Base-by-base conservation (phyloP, 331 rosid genomes). In the Quercus lobata region DNA sequence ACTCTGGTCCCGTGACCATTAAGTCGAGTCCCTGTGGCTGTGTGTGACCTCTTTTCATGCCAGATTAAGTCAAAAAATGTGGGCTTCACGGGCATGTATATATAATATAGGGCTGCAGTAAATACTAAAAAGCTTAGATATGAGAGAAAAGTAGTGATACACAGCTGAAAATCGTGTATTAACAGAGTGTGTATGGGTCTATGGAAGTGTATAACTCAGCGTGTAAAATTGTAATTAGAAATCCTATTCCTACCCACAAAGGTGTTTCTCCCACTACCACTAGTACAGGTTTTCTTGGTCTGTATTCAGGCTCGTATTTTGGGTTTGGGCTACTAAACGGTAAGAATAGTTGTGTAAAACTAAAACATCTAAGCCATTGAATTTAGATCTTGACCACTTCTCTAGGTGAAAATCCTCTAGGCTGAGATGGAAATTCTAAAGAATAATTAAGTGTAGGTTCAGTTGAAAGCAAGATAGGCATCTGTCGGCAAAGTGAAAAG, bases 51-150 rank as follows among this genome's bases (percentile, higher is more conserved):
- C 87, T 87, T 87, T 88, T 83, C 53, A 75, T 70, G 84, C 80
- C 80, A 18, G 46, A 73, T 87, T 78, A 46, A 88, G 92, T 91
- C 81, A 63, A 76, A 89, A 87, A 69, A 88, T 5, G 12, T 37
- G 57, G 78, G 76, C 69, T 73, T 89, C 96, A 93, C 92, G 89
- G 81, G 86, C 77, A 34, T 75, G 32, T 77, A 71, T 82, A 19
- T 70, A 60, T 62, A 75, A 34, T 66, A 60, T 69, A 75, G 25
- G 70, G 78, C 54, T 54, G 30, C 74, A 22, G n/a, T 58, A 60
- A 17, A 12, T 71, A 63, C 56, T 70, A 66, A 72, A 80, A 65
- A 61, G 78, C 74, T 60, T 57, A 57, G 46, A 61, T 68, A 24
- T 68, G 56, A 21, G 71, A 52, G 25, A 73, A 44, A 10, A 41